phyloP scores from a whole-genome alignment of 1,284 basidiomycete species.

The Sutorius eximius region DNA sequence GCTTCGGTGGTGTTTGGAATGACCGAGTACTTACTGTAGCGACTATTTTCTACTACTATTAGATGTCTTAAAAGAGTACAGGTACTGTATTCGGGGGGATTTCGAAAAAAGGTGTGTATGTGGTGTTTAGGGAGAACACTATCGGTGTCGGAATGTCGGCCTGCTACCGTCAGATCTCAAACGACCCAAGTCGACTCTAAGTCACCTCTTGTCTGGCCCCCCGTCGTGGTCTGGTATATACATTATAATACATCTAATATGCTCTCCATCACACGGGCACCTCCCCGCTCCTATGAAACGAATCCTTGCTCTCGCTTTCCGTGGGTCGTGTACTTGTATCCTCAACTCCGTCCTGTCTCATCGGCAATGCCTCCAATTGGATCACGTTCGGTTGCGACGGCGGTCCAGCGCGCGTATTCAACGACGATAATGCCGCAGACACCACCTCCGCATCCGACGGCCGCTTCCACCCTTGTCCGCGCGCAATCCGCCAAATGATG shows the following conservation, averaged over 20 bases:
- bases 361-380: neutral
- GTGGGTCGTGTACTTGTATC: neutral
- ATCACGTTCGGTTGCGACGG: neutral
- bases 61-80: no score
- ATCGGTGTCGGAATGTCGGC: no score
- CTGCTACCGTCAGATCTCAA: neutral
- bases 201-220: neutral
- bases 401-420: neutral
- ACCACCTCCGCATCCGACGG: neutral
- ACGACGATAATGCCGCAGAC: constrained; percentile 1
- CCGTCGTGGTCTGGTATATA: neutral
- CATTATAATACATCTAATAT: neutral
- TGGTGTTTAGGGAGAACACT: no score
- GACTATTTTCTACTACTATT: no score
- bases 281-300: neutral
- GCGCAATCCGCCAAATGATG: constrained; percentile 16
- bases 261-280: neutral
- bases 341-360: neutral
- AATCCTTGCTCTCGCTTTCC: neutral
- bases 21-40: no score
- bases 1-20: no score
- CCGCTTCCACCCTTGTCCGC: constrained; percentile 11
- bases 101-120: no score
- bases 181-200: neutral
- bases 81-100: no score